Base-by-base conservation (phyloP, 345 rosid genomes). In the Gossypium arboreum region DNA sequence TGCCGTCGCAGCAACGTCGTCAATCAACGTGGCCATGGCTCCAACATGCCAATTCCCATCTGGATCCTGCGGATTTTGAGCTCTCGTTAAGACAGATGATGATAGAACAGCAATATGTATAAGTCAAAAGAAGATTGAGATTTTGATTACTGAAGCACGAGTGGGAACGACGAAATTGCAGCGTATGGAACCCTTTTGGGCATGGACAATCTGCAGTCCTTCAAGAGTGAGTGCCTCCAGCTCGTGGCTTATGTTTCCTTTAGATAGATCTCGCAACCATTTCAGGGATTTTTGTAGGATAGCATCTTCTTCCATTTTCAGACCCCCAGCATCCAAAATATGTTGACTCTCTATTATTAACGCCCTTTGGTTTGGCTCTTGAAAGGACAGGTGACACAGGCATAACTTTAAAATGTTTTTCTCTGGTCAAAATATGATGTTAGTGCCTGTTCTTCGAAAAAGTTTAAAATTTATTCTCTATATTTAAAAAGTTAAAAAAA, bases 31-130 rank as follows among this genome's bases (percentile, higher is more conserved):
- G n/a, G 88, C 77, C 63, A 89, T 84, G 0, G 88, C 92, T 79
- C 94, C 94, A 18, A 63, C 79, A 0, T 81, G 79, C 90, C 92
- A 92, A 64, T 77, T 84, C 57, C 85, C 86, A 62, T 78, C 72
- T 39, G 66, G 39, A 66, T 85, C 86, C 92, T 85, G 18, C 4
- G 44, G 1, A 3, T 9, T 43, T 47, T 47, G 25, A 2, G 3
- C 52, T 39, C 16, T 20, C 10, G 62, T 29, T n/a, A 57, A 57
- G 22, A 56, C 60, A 56, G 29, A 57, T 10, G 61, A 57, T 5
- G 67, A 63, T 7, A 63, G 24, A 44, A 9, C 22, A 15, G 1
- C 7, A 51, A 15, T 15, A 17, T 18, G 9, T 13, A 7, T 0
- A 16, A 17, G 17, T 50, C 10, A 0, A 7, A 52, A 47, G 12